A percentile compares a stretch with the other conserved stretches of the same genome.
phyloP scores from a whole-genome alignment of 805 yeast species.

The Yarrowia hollandica region DNA sequence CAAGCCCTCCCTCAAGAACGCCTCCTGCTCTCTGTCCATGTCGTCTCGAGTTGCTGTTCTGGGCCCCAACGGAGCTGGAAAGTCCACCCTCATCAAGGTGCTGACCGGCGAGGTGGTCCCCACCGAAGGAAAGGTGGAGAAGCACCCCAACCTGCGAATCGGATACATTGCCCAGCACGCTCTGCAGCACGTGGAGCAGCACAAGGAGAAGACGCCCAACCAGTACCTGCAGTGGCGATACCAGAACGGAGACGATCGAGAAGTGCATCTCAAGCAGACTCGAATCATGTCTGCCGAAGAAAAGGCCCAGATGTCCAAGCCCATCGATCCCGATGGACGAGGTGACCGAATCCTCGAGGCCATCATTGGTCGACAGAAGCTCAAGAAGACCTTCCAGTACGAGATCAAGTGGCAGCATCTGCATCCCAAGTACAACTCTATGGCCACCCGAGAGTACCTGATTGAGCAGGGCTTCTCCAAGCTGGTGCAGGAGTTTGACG shows the following conservation, averaged over 20 bases:
- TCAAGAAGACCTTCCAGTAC: slow-evolving; percentile 94
- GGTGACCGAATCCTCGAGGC: slow-evolving; percentile 91
- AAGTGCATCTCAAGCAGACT: slow-evolving; percentile 88
- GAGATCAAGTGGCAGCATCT: slow-evolving; percentile 92
- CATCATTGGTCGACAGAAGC: slow-evolving; percentile 93
- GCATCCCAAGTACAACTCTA: slow-evolving; percentile 90
- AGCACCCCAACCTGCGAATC: slow-evolving; percentile 96
- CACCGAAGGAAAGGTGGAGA: slow-evolving; percentile 84
- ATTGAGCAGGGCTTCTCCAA: slow-evolving; percentile 83
- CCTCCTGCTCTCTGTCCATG: slow-evolving; percentile 86
- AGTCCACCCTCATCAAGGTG: slow-evolving; percentile 89
- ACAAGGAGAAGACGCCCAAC: slow-evolving; percentile 95
- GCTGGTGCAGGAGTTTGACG: slow-evolving; percentile 94
- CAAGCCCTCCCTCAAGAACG: slow-evolving; percentile 75
- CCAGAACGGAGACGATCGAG: slow-evolving; percentile 97
- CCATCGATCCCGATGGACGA: slow-evolving; percentile 81
- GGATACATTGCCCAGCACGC: slow-evolving; percentile 99
- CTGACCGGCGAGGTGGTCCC: slow-evolving; percentile 92
- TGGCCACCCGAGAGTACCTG: slow-evolving; percentile 84
- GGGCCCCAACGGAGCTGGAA: slow-evolving; percentile 99
- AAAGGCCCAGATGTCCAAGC: slow-evolving; percentile 70
- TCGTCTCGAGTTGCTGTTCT: slow-evolving; percentile 96
- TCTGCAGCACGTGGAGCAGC: slow-evolving; percentile 93
- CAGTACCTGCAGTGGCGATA: slow-evolving; percentile 99
- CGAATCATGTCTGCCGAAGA: slow-evolving; percentile 82